Conservation (phyloP, 805 yeast species). For the Sporopachydermia quercuum region DNA sequence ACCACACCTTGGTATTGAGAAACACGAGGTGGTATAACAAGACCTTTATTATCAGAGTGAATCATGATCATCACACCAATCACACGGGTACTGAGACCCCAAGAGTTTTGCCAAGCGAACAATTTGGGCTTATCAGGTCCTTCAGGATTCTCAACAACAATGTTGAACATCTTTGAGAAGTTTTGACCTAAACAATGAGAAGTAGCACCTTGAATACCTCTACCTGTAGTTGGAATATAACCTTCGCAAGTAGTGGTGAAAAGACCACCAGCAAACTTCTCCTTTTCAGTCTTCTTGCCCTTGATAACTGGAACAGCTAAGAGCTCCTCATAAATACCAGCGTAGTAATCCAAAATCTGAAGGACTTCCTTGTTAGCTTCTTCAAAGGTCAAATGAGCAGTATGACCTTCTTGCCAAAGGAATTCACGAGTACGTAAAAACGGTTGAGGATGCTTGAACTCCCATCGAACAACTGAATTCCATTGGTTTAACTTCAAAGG, state of each 20-base stretch:
- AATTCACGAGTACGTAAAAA: slow-evolving; percentile 97
- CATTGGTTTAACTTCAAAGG: slow-evolving; percentile 96
- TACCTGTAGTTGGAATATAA: slow-evolving; percentile 93
- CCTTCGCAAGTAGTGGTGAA: slow-evolving; percentile 96
- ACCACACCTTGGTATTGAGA: slow-evolving; percentile 86
- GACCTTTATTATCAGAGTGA: slow-evolving; percentile 96
- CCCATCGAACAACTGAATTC: slow-evolving; percentile 99
- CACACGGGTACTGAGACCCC: slow-evolving; percentile 98
- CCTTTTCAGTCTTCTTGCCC: slow-evolving; percentile 94
- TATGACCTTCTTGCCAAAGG: slow-evolving; percentile 99
- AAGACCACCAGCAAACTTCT: slow-evolving; percentile 95
- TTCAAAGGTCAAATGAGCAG: slow-evolving; percentile 78
- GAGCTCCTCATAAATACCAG: slow-evolving; percentile 73
- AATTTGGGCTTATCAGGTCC: slow-evolving; percentile 77
- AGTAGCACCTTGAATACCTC: slow-evolving; percentile 99
- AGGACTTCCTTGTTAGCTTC: slow-evolving; percentile 75
- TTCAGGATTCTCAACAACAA: slow-evolving; percentile 88
- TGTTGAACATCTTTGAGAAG: slow-evolving; percentile 96
- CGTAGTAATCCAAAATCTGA: slow-evolving; percentile 76
- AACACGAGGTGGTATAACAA: slow-evolving; percentile 94
- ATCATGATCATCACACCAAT: slow-evolving; percentile 99
- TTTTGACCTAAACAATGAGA: slow-evolving; percentile 96
- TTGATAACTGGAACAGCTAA: slow-evolving; percentile 95
- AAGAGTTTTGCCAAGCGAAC: slow-evolving; percentile 89
- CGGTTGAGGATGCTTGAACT: slow-evolving; percentile 99